Conservation (phyloP, 1,284 basidiomycete genomes). For the Ceratobasidium sp. region DNA sequence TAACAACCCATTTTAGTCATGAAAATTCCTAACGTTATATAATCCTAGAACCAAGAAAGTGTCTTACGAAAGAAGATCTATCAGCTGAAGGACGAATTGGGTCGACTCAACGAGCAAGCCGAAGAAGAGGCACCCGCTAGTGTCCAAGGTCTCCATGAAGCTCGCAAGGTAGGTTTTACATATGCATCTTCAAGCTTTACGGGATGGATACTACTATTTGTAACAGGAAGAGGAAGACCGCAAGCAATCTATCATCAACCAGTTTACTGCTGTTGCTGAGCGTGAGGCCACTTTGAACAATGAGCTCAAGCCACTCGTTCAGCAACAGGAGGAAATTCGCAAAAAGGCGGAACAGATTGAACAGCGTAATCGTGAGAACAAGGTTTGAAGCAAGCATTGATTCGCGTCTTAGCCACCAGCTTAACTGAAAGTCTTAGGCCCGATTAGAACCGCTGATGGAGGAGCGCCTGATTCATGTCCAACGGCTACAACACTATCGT, state of each 20-base stretch:
- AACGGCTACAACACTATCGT: constrained; percentile 35
- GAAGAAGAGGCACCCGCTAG: constrained; percentile 78
- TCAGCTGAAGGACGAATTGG: constrained; percentile 50
- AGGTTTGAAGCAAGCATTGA: neutral
- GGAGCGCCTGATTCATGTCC: constrained; percentile 29
- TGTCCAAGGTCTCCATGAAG: constrained; percentile 67
- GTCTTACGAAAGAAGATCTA: constrained; percentile 47
- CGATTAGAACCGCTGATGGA: constrained; percentile 35
- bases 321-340: constrained; percentile 36
- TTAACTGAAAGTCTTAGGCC: neutral
- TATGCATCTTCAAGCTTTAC: neutral
- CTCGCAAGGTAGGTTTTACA: constrained; percentile 56
- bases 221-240: constrained; percentile 63
- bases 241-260: constrained; percentile 49
- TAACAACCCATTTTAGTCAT: neutral
- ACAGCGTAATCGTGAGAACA: constrained; percentile 25
- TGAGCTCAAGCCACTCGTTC: constrained; percentile 31
- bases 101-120: constrained; percentile 63
- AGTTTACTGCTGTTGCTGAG: constrained; percentile 38
- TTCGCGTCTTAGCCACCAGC: neutral
- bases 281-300: constrained; percentile 27
- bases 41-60: constrained; percentile 47
- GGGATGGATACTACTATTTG: neutral
- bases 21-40: neutral
- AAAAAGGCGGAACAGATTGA: constrained; percentile 30